phyloP scores from a whole-genome alignment of 108 stramenopile species.

The Seminavis robusta region DNA sequence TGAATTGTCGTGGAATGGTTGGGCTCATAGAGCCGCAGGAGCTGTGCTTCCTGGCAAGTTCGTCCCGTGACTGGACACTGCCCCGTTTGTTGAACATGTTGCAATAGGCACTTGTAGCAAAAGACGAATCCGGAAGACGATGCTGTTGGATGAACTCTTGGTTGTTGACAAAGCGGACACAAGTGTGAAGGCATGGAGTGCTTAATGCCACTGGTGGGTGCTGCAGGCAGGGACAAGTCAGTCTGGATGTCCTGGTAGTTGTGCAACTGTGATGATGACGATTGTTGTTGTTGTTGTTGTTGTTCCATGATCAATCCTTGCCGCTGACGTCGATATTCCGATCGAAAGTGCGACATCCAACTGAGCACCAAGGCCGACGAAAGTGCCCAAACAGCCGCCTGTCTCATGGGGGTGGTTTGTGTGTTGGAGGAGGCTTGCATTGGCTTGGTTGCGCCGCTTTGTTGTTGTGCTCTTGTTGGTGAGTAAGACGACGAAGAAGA shows the following conservation, averaged over 20 bases:
- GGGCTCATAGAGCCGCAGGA: constrained; percentile 69
- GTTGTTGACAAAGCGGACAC: constrained; percentile 67
- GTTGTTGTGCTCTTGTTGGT: too few relatives aligned
- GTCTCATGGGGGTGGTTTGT: neutral
- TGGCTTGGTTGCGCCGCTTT: too few relatives aligned
- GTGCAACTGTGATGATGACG: neutral
- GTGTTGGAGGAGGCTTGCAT: neutral
- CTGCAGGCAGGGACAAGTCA: neutral
- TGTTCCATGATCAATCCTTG: too few relatives aligned
- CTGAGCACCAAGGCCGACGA: constrained; percentile 6
- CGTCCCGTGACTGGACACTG: constrained; percentile 66
- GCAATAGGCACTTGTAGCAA: constrained; percentile 62
- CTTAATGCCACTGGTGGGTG: neutral
- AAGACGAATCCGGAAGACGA: constrained; percentile 76
- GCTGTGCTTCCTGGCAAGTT: constrained; percentile 45
- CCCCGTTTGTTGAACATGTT: constrained; percentile 38
- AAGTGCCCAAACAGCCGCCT: neutral
- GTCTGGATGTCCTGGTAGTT: neutral
- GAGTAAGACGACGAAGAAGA: too few relatives aligned
- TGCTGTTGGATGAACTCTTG: constrained; percentile 67
- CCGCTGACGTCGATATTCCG: too few relatives aligned
- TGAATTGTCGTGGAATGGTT: too few relatives aligned
- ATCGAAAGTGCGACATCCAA: constrained; percentile 7
- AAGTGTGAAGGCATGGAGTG: neutral
- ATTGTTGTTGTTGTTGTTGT: neutral